These are phyloP conservation scores for Domatiomyces globalis DNA, from an alignment of 2,329 filamentous ascomycete species.

Conservation along the genomic window DNA sequence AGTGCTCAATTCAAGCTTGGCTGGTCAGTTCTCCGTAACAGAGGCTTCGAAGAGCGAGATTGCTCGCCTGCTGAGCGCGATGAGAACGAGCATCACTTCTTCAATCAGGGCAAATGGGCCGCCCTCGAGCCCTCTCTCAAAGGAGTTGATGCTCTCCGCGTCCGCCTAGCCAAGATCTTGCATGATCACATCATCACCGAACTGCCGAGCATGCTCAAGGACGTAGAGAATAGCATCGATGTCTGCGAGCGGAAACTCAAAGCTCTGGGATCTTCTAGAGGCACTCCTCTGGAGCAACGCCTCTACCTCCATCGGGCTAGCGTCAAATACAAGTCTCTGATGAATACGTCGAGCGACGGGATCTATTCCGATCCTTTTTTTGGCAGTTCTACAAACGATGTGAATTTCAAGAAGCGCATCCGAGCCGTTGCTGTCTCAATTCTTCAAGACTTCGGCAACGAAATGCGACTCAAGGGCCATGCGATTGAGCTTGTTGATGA, in stretches of 20 bases:
- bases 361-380: slow-evolving; percentile 31
- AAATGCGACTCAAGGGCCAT: slow-evolving; percentile 9
- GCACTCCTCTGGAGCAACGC: slow-evolving; percentile 20
- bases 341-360: slow-evolving; percentile 27
- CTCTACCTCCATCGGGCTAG: slow-evolving; percentile 26
- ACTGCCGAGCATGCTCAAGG: slow-evolving; percentile 25
- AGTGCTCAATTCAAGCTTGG: slow-evolving; percentile 28
- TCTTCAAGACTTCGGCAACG: slow-evolving; percentile 20
- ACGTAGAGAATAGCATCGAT: slow-evolving; percentile 23
- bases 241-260: slow-evolving; percentile 28
- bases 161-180: slow-evolving; percentile 24
- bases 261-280: slow-evolving; percentile 34
- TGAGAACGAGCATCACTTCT: slow-evolving; percentile 23
- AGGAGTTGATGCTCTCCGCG: slow-evolving; percentile 22
- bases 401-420: slow-evolving; percentile 18
- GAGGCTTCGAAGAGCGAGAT: slow-evolving; percentile 25
- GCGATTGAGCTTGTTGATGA: slow-evolving; percentile 6
- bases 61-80: slow-evolving; percentile 18
- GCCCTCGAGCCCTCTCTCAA: slow-evolving; percentile 17
- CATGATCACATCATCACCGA: slow-evolving; percentile 23
- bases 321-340: slow-evolving; percentile 26
- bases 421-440: slow-evolving; percentile 19
- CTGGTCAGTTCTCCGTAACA: slow-evolving; percentile 37
- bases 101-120: slow-evolving; percentile 20
- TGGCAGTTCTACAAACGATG: slow-evolving; percentile 12